These are phyloP conservation scores for Boletus sp. DNA, from an alignment of 768 basidiomycete species.

Conservation along the genomic window DNA sequence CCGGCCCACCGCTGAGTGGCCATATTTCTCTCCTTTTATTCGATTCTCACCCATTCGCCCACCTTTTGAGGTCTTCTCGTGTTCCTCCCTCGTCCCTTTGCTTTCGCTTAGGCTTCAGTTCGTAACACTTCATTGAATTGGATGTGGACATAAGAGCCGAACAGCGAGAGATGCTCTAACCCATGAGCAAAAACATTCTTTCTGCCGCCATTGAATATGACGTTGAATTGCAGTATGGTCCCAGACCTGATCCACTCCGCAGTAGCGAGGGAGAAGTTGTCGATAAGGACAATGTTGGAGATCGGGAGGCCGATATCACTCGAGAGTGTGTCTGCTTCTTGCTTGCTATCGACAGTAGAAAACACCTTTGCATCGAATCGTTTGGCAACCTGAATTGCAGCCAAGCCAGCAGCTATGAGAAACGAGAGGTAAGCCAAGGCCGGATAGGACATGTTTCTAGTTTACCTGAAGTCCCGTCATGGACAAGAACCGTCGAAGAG, in stretches of 20 bases:
- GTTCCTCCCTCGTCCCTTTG: too few relatives aligned
- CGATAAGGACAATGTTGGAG: slow-evolving; percentile 11
- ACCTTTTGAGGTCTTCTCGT: too few relatives aligned
- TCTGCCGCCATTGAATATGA: slow-evolving; percentile 25
- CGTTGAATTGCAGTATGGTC: slow-evolving; percentile 14
- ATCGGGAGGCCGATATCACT: slow-evolving; percentile 5
- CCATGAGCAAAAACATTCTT: slow-evolving; percentile 14
- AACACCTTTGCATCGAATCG: slow-evolving; percentile 20
- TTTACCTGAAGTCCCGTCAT: slow-evolving; percentile 27
- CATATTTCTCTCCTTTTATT: too few relatives aligned
- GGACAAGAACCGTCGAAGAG: slow-evolving; percentile 24
- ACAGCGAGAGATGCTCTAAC: slow-evolving; percentile 18
- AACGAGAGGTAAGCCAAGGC: background rate
- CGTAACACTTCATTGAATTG: too few relatives aligned
- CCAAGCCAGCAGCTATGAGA: slow-evolving; percentile 21
- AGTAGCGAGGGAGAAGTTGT: slow-evolving; percentile 5
- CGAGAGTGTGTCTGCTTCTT: slow-evolving; percentile 17
- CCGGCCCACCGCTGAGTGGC: too few relatives aligned
- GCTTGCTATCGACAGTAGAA: slow-evolving; percentile 17
- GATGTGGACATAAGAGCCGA: slow-evolving; percentile 26
- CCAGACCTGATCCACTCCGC: slow-evolving; percentile 16
- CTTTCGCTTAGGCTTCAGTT: too few relatives aligned
- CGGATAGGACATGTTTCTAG: background rate
- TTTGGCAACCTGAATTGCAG: slow-evolving; percentile 25
- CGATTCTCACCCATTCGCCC: too few relatives aligned